These are phyloP conservation scores for Apiospora koreana DNA, from an alignment of 2,329 filamentous ascomycete genomes.

Conservation along the genomic window DNA sequence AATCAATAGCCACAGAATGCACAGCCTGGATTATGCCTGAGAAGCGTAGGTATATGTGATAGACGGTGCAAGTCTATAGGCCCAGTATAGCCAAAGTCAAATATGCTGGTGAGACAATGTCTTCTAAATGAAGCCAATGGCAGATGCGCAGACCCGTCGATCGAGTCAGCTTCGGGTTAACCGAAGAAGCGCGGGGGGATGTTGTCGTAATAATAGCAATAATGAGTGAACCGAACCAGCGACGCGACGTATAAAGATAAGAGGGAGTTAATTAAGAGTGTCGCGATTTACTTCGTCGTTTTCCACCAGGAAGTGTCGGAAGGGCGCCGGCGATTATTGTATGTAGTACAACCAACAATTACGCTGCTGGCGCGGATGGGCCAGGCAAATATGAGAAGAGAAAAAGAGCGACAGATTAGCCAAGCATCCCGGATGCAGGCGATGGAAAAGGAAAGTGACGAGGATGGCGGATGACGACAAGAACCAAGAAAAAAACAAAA, in stretches of 20 bases:
- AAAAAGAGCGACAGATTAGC: not conserved
- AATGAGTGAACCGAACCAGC: not conserved
- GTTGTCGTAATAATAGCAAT: not conserved
- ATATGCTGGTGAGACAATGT: not conserved
- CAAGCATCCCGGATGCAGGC: not conserved
- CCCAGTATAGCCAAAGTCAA: not conserved
- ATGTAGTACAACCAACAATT: not conserved
- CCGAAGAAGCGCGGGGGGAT: not conserved
- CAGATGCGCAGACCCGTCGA: not conserved
- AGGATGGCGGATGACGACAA: not conserved
- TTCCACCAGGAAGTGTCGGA: not conserved
- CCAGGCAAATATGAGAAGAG: not conserved
- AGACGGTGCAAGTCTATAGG: not conserved
- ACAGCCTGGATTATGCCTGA: not conserved
- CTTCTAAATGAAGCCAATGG: not conserved
- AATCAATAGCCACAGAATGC: not conserved
- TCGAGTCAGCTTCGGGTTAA: not conserved
- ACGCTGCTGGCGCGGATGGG: not conserved
- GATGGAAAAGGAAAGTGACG: not conserved
- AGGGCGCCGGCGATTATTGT: not conserved
- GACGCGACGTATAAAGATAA: not conserved
- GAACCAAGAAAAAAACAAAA: not conserved
- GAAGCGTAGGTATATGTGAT: not conserved
- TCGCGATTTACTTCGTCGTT: not conserved
- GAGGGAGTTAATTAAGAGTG: not conserved